Evolutionary conservation across 140 eudicot species (phyloP), one percentile per base, ranked within the genome.

Genomic region (Ambrosia hybrid): DNA sequence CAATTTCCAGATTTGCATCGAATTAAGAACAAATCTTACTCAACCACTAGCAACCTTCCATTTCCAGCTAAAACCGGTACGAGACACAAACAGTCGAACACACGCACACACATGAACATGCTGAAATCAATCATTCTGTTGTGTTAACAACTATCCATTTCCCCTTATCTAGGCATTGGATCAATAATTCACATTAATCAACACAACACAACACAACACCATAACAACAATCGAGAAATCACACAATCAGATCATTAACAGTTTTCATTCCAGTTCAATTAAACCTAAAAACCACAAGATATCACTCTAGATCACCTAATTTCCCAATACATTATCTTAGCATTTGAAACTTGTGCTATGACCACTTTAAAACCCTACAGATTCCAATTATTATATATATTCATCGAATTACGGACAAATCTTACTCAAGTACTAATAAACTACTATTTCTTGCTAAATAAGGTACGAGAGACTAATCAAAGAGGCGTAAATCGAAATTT

Each of bases 281-380:
- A 51, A 37, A 26, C 67, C 67, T 26, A 51, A n/a, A 60, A 68
- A 38, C 66, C 13, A 38, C 56, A 39, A 70, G 17, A 69, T 38
- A 38, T 16, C 73, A 63, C 48, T 65, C 36, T 21, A 21, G 10
- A 70, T 49, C 60, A 52, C 46, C 77, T 62, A 16, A 70, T 46
- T 51, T 60, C 49, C 51, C 49, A 4, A 70, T 30, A 45, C 65
- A 51, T 41, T 70, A 53, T 51, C 72, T 51, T 38, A 61, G 39
- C 76, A 55, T 64, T 69, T 70, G 26, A 17, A 60, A 51, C 34
- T 69, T 60, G 65, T 51, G 38, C 10, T 70, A 16, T 6, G 37
- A 41, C 41, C 72, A 62, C 72, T 70, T 52, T 41, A 55, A 62
- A 77, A 77, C 70, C 67, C 68, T 71, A 77, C 39, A 70, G 38